phyloP scores from a whole-genome alignment of 2,329 filamentous ascomycete genomes.

The Drechslera avenae region DNA sequence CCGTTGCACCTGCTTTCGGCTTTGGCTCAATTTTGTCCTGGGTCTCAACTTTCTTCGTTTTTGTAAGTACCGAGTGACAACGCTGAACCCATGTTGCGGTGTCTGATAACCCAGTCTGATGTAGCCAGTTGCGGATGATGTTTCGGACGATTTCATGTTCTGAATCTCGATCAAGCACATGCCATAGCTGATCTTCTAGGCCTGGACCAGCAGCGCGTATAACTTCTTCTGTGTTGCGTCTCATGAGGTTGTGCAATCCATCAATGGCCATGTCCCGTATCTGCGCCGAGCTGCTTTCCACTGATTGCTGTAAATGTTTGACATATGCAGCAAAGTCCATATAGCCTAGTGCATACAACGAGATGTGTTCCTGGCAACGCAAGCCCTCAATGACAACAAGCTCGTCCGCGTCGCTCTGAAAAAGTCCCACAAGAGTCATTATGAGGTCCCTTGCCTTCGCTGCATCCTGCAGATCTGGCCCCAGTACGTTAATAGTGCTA shows the following conservation, averaged over 20 bases:
- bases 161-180: slow-evolving; percentile 78
- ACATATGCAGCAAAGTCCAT: slow-evolving; percentile 87
- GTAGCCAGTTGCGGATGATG: slow-evolving; percentile 90
- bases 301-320: slow-evolving; percentile 75
- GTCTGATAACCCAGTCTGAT: slow-evolving; percentile 81
- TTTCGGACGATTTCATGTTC: slow-evolving; percentile 80
- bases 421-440: slow-evolving; percentile 81
- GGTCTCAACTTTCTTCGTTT: slow-evolving; percentile 74
- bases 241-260: slow-evolving; percentile 93
- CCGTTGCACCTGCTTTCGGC: slow-evolving; percentile 63
- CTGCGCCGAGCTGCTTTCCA: slow-evolving; percentile 70
- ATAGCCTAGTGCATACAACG: slow-evolving; percentile 85
- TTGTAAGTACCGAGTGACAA: slow-evolving; percentile 86
- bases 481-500: slow-evolving; percentile 94
- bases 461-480: slow-evolving; percentile 91
- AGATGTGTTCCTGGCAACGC: slow-evolving; percentile 86
- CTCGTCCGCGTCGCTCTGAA: slow-evolving; percentile 74
- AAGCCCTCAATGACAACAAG: slow-evolving; percentile 77
- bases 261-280: slow-evolving; percentile 83
- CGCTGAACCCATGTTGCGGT: slow-evolving; percentile 85
- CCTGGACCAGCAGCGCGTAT: slow-evolving; percentile 74
- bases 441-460: slow-evolving; percentile 91
- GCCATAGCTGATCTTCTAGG: slow-evolving; percentile 90
- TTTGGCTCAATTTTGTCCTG: slow-evolving; percentile 56
- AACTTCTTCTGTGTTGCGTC: slow-evolving; percentile 83